Percentiles rank a stretch among this genome's conserved stretches.
These are phyloP conservation scores for Diaporthe australafricana DNA, from an alignment of 2,329 filamentous ascomycete genomes.

Conservation along the genomic window DNA sequence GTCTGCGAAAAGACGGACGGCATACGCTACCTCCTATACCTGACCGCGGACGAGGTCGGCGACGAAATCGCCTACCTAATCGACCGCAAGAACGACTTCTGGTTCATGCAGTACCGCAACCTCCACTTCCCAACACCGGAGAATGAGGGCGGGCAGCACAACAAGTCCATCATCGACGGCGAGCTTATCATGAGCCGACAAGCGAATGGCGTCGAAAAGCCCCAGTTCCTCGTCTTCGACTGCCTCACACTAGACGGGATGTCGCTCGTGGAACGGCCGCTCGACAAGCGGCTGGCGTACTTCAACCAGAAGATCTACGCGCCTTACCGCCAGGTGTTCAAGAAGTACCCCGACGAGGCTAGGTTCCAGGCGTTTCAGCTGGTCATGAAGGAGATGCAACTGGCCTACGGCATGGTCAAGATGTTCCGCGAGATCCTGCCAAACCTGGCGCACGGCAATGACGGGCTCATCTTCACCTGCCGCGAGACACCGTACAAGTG, in stretches of 20 bases:
- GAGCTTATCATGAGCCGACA: constrained; percentile 91
- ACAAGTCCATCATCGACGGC: constrained; percentile 86
- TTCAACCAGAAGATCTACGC: constrained; percentile 82
- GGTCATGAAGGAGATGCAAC: constrained; percentile 89
- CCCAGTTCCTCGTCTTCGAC: constrained; percentile 94
- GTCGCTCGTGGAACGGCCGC: constrained; percentile 79
- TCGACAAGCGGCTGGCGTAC: constrained; percentile 91
- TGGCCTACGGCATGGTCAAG: constrained; percentile 88
- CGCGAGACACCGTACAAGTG: constrained; percentile 85
- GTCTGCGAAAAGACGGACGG: constrained; percentile 99
- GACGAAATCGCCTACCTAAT: constrained; percentile 88
- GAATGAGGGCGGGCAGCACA: constrained; percentile 77
- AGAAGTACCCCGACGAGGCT: constrained; percentile 76
- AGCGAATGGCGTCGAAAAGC: constrained; percentile 73
- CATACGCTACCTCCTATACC: constrained; percentile 93
- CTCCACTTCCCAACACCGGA: constrained; percentile 84
- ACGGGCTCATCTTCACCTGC: constrained; percentile 98
- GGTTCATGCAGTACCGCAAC: constrained; percentile 76
- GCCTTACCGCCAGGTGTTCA: constrained; percentile 74
- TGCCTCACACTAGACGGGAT: constrained; percentile 85
- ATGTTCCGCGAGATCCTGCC: constrained; percentile 93
- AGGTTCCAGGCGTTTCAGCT: constrained; percentile 81
- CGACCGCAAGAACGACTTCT: constrained; percentile 98
- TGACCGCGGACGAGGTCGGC: constrained; percentile 73
- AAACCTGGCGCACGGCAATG: constrained; percentile 89